Evolutionary conservation across 2,329 filamentous ascomycete genomes (phyloP).

Genomic region (Colletotrichum lentis): DNA sequence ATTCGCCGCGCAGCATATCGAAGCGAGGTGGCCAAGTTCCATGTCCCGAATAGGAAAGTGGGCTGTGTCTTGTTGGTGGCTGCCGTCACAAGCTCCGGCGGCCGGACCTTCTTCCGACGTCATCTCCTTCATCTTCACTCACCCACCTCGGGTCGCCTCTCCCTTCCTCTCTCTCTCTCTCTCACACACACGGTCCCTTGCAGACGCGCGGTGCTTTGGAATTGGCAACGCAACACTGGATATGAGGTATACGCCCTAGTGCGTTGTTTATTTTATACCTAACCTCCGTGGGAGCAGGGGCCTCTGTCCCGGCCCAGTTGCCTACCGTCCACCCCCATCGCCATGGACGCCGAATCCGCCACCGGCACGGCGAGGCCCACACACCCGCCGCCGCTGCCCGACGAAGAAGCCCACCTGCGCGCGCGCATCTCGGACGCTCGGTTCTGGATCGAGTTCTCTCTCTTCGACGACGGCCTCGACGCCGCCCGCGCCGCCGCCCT

Average conservation of each 20-base stretch:
- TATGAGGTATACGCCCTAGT: neutral
- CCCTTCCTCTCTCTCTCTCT: too few species aligned
- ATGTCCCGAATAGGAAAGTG: constrained; percentile 28
- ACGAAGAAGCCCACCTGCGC: constrained; percentile 22
- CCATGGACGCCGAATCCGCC: neutral
- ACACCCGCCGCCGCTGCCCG: neutral
- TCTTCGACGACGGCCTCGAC: constrained; percentile 53
- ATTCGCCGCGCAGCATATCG: constrained; percentile 14
- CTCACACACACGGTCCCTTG: neutral
- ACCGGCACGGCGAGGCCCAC: neutral
- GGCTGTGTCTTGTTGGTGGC: constrained; percentile 9
- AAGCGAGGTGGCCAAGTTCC: constrained; percentile 27
- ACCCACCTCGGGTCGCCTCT: neutral
- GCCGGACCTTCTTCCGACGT: constrained; percentile 14
- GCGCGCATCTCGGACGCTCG: constrained; percentile 40
- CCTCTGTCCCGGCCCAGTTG: neutral
- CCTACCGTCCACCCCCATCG: neutral
- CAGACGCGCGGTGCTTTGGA: neutral
- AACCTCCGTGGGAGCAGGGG: neutral
- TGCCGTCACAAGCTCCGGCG: constrained; percentile 17
- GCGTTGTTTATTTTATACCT: neutral
- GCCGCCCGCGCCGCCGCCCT: constrained; percentile 22
- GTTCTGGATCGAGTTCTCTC: constrained; percentile 58
- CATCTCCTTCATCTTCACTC: constrained; percentile 15
- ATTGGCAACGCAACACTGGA: neutral